These are phyloP conservation scores for Cyberlindnera veronae DNA, from an alignment of 805 yeast genomes.

Conservation along the genomic window DNA sequence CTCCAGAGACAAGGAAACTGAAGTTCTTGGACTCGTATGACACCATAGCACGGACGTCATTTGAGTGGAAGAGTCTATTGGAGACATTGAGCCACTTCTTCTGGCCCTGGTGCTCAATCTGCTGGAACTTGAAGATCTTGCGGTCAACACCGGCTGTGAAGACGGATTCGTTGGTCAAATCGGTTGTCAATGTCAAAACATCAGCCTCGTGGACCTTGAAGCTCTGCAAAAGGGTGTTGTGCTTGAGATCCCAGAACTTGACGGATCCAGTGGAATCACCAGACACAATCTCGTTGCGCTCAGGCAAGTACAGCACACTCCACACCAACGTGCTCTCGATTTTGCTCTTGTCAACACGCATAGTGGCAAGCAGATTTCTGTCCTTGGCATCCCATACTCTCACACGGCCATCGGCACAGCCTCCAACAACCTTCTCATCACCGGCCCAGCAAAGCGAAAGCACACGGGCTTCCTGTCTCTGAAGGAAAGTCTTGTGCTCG, in stretches of 20 bases:
- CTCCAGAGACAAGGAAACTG: conserved; percentile 74
- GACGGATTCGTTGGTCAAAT: conserved; percentile 55
- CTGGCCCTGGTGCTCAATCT: conserved; percentile 14
- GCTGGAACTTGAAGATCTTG: conserved; percentile 68
- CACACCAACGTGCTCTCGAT: conserved; percentile 88
- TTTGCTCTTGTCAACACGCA: conserved; percentile 89
- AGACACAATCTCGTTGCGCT: conserved; percentile 72
- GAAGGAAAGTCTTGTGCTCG: conserved; percentile 72
- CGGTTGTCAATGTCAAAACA: conserved; percentile 67
- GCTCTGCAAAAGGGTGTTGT: conserved; percentile 72
- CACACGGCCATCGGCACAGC: conserved; percentile 92
- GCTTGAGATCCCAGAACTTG: conserved; percentile 86
- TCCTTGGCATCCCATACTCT: conserved; percentile 66
- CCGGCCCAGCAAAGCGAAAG: conserved; percentile 75
- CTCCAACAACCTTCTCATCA: conserved; percentile 70
- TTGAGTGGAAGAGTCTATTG: conserved; percentile 78
- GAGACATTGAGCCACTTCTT: conserved; percentile 77
- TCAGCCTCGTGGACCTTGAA: conserved; percentile 90
- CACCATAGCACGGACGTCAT: conserved; percentile 76
- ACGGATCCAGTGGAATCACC: conserved; percentile 96
- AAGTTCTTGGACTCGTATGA: conserved; percentile 65
- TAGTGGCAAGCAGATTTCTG: conserved; percentile 64
- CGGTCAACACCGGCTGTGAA: conserved; percentile 94
- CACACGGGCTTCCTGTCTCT: conserved; percentile 80
- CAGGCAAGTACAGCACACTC: conserved; percentile 67